Evolutionary conservation across 257 asterid species (phyloP).

Genomic region (Nyctanthes arbortristis): DNA sequence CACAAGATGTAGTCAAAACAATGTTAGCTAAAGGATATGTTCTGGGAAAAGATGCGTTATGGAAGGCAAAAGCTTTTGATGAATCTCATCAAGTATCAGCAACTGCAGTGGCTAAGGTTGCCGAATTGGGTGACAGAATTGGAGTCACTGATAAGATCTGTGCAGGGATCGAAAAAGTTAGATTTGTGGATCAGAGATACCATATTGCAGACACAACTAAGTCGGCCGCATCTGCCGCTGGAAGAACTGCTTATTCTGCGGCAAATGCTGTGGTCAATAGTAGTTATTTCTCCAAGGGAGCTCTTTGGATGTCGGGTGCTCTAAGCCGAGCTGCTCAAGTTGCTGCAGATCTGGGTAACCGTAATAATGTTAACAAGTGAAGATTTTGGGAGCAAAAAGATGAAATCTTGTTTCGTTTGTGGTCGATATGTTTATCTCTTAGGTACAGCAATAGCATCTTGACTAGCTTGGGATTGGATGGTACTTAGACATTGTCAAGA

Average conservation of each 20-base stretch:
- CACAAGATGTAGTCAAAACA: constrained; percentile 83
- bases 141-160: constrained; percentile 77
- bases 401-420: not conserved
- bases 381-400: not conserved
- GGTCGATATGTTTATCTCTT: not conserved
- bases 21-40: constrained; percentile 76
- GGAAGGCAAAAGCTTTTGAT: too few relatives aligned
- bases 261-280: constrained; percentile 72
- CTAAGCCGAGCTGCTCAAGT: constrained; percentile 71
- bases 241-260: constrained; percentile 73
- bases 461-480: not conserved
- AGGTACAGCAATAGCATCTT: too few relatives aligned
- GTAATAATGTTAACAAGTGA: constrained; percentile 38
- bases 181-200: constrained; percentile 60
- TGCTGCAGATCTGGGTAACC: constrained; percentile 75
- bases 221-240: too few relatives aligned
- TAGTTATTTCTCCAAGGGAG: too few relatives aligned
- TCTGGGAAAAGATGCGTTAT: constrained; percentile 81
- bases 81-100: constrained; percentile 90
- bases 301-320: constrained; percentile 87
- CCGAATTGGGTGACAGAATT: constrained; percentile 69
- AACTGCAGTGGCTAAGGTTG: constrained; percentile 83
- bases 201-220: constrained; percentile 61
- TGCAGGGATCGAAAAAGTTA: constrained; percentile 79
- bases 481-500: not conserved